Base-by-base conservation (phyloP, 805 yeast genomes). In the Saccharomyces mikatae region DNA sequence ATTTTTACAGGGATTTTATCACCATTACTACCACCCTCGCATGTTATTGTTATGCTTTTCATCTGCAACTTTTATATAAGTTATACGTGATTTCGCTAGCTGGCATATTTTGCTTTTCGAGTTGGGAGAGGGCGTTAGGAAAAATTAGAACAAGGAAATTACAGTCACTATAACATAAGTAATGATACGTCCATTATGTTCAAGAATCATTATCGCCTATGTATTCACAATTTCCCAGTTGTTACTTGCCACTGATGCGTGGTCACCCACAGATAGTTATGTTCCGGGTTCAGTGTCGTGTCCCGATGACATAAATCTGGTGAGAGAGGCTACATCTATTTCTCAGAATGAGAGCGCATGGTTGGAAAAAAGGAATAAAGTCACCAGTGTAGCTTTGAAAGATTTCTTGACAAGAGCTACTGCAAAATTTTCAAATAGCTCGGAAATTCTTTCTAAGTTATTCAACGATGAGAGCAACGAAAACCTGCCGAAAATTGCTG, bases 271-370 rank as follows among this genome's bases (percentile, higher is more conserved):
- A 0, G 75, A 78, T 53, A 73, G 79, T 1, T 84, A 84, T 59
- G 85, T 84, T 0, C 90, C 90, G 1, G 82, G 80, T 0, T 66
- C 70, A 9, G 78, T 82, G 5, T 69, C 73, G 2, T 84, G 89
- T 69, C 87, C 87, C 0, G 66, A 66, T 48, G 60, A 65, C 48
- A 53, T 60, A 24, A 58, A 63, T 9, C 60, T 76, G 4, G 68
- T 77, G 1, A 76, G 91, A 65, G 72, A 71, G n/a, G 88, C 87
- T 1, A 61, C 62, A 41, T 59, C 58, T 2, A 60, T 84, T 4
- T 77, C 83, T 1, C 59, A 62, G 1, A 66, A 69, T 13, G 91
- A 84, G 62, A 50, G 58, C 0, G 75, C 63, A 0, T 84, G 89
- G 89, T 60, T 84, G 11, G 58, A 69, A n/a, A 71, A 62, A 26